A percentile compares a stretch with the other conserved stretches of the same genome.
phyloP scores from a whole-genome alignment of 179 eudicot species.

The Carnegiea gigantea region DNA sequence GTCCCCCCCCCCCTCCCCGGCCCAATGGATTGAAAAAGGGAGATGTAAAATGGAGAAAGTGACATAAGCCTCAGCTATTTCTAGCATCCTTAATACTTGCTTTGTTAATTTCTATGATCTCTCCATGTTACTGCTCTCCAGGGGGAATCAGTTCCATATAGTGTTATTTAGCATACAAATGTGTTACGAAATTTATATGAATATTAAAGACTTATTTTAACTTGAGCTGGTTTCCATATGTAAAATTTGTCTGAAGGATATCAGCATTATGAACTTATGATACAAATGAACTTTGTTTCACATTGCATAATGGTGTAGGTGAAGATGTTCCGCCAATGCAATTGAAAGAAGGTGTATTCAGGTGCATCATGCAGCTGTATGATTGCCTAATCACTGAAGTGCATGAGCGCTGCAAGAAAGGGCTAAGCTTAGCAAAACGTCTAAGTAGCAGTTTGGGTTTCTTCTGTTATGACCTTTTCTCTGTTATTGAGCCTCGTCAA shows the following conservation, averaged over 20 bases:
- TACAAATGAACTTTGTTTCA: background rate
- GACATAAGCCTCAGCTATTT: background rate
- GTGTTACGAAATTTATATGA: background rate
- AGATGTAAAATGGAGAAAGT: background rate
- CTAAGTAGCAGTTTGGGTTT: conserved; percentile 94
- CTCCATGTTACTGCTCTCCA: background rate
- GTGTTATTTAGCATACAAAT: background rate
- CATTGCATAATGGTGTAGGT: conserved; percentile 46
- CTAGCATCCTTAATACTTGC: background rate
- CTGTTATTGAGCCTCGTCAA: conserved; percentile 96
- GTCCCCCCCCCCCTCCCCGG: too few relatives aligned
- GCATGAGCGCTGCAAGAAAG: conserved; percentile 99
- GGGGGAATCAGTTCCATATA: background rate
- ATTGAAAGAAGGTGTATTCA: conserved; percentile 95
- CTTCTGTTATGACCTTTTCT: conserved; percentile 95
- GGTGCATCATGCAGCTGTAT: conserved; percentile 90
- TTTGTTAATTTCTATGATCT: background rate
- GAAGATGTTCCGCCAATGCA: conserved; percentile 99
- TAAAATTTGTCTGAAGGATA: background rate
- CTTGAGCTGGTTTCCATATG: background rate
- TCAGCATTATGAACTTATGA: background rate
- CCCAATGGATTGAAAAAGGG: too few relatives aligned
- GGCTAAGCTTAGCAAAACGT: conserved; percentile 89
- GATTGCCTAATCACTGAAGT: conserved; percentile 99
- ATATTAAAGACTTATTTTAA: background rate